Evolutionary conservation across 208 protist genomes (phyloP), one percentile per base, ranked within the genome.

Genomic region (Herpetomonas tarakana): DNA sequence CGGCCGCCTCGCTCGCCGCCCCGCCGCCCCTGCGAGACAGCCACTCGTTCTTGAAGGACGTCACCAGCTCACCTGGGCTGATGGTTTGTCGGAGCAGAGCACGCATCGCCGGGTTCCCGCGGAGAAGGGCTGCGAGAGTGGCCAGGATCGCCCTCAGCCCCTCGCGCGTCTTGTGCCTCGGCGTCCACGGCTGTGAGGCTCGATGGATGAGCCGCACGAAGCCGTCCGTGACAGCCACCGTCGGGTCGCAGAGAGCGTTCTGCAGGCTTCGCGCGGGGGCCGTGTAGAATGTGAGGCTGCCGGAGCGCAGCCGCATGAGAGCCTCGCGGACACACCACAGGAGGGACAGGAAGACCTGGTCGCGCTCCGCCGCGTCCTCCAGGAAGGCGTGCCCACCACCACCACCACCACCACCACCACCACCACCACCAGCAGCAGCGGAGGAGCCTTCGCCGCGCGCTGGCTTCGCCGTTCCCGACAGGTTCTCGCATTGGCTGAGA

Each of bases 171-270:
- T 14, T 14, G 35, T 41, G 9, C n/a, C n/a, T 58, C 38, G 63
- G 27, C 18, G 67, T 47, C 86, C 86, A 93, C 53, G 80, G 76
- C 21, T 76, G 65, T 11, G 63, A 51, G 27, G 72, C 38, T 26
- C 75, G 74, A 47, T 86, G 72, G 29, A 93, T 60, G 2, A 91
- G 65, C 1, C 54, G 58, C 41, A 81, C 30, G 65, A 84, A 81
- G 35, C 57, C 49, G 38, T 84, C 74, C 2, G 22, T 35, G 46
- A 39, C 25, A 29, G 38, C 44, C 35, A 25, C 41, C 62, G 4
- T 4, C 12, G 52, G 52, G 25, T 56, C 22, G 47, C 71, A 83
- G 1, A 88, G 26, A 0, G 56, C 65, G 61, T 71, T 67, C 51
- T 88, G 81, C 44, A 88, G 67, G 51, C 62, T 28, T n/a, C 75